These are phyloP conservation scores for Starmerella sp. DNA, from an alignment of 805 yeast species.

Conservation along the genomic window DNA sequence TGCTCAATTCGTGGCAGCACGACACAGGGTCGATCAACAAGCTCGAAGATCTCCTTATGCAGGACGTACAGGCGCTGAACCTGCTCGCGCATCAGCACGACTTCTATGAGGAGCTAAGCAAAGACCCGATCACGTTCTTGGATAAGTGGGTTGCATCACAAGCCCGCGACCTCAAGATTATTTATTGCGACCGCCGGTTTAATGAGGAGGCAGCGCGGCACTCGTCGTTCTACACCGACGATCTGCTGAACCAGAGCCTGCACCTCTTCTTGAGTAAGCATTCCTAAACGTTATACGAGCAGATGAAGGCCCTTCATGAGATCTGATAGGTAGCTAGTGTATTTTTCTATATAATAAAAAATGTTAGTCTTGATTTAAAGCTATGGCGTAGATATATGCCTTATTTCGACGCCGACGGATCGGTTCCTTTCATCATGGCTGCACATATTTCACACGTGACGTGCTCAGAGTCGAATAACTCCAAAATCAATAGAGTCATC, in stretches of 20 bases:
- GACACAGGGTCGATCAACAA: slow-evolving; percentile 35
- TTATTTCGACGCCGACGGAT: too few relatives aligned
- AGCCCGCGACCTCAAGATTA: slow-evolving; percentile 69
- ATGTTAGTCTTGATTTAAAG: too few relatives aligned
- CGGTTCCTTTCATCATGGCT: too few relatives aligned
- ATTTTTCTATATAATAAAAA: too few relatives aligned
- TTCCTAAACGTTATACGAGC: neutral
- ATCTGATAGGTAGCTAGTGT: too few relatives aligned
- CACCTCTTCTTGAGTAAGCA: slow-evolving; percentile 51
- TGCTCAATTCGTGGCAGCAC: slow-evolving; percentile 33
- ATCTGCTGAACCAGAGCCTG: slow-evolving; percentile 65
- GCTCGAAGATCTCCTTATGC: slow-evolving; percentile 36
- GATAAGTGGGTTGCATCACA: slow-evolving; percentile 68
- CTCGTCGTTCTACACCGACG: slow-evolving; percentile 71
- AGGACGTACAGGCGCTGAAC: slow-evolving; percentile 42
- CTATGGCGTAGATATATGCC: too few relatives aligned
- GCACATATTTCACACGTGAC: neutral
- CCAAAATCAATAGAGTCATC: neutral
- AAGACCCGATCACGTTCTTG: slow-evolving; percentile 68
- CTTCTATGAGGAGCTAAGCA: slow-evolving; percentile 62
- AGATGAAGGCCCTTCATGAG: neutral
- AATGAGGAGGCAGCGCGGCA: slow-evolving; percentile 81
- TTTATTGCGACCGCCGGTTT: slow-evolving; percentile 81
- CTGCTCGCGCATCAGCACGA: slow-evolving; percentile 53
- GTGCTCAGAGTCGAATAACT: neutral